These are phyloP conservation scores for Peronospora destructor DNA, from an alignment of 352 stramenopile genomes.

Conservation along the genomic window DNA sequence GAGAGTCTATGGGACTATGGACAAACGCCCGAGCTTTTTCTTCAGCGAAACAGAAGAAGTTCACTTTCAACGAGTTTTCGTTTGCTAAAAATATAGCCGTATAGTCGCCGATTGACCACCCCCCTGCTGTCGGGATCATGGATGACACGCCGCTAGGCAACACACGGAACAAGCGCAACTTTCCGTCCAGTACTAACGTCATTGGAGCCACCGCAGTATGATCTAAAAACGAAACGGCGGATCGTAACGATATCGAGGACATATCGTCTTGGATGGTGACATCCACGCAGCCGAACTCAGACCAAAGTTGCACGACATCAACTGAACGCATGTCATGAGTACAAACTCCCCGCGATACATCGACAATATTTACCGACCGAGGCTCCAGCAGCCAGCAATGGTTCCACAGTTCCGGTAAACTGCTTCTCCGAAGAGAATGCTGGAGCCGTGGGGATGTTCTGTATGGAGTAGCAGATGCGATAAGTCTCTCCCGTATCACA, in stretches of 20 bases:
- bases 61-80: background rate
- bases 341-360: background rate
- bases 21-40: background rate
- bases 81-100: constrained; percentile 2
- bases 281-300: constrained; percentile 16
- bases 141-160: constrained; percentile 22
- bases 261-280: constrained; percentile 2
- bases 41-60: constrained; percentile 11
- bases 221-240: constrained; percentile 2
- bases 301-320: constrained; percentile 4
- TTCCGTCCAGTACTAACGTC: constrained; percentile 24
- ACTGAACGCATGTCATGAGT: constrained; percentile 2
- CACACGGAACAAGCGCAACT: constrained; percentile 22
- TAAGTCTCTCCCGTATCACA: constrained; percentile 3
- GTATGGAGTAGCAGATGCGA: background rate
- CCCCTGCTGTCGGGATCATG: constrained; percentile 8
- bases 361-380: constrained; percentile 6
- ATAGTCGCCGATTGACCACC: constrained; percentile 18
- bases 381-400: constrained; percentile 21
- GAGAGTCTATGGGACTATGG: background rate
- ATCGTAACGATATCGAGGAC: constrained; percentile 9
- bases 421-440: background rate
- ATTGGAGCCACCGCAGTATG: constrained; percentile 6
- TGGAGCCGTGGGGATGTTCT: background rate
- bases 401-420: constrained; percentile 13